Percentiles rank a stretch among this genome's conserved stretches.
phyloP scores from a whole-genome alignment of 129 eudicot species.

The Rutidosis leptorrhynchoides region DNA sequence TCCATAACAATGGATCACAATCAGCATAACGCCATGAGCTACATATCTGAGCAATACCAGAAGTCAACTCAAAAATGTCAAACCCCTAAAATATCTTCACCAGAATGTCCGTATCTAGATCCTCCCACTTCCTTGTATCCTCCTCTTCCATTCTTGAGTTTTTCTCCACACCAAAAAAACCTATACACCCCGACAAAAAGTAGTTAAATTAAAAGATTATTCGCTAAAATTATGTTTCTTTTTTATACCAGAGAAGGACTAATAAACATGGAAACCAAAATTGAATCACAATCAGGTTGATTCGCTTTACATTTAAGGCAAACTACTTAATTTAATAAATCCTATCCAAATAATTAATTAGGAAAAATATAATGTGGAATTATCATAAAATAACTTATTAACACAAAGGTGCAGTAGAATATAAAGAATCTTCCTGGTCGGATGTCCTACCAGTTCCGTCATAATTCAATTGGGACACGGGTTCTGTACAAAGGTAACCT shows the following conservation, averaged over 20 bases:
- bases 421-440: not conserved
- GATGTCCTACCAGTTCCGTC: not conserved
- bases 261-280: not conserved
- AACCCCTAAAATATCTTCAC: conserved; percentile 43
- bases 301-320: too few relatives aligned
- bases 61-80: conserved; percentile 44
- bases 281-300: too few relatives aligned
- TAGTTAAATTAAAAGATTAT: not conserved
- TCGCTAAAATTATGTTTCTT: not conserved
- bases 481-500: not conserved
- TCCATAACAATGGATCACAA: conserved; percentile 68
- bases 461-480: not conserved
- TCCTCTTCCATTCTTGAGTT: conserved; percentile 42
- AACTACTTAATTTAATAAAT: too few relatives aligned
- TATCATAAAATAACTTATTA: not conserved
- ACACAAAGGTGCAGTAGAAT: not conserved
- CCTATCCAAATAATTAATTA: not conserved
- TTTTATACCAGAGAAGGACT: not conserved
- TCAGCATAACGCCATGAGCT: conserved; percentile 61
- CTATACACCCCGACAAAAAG: conserved; percentile 10
- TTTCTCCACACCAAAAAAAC: conserved; percentile 10
- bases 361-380: not conserved
- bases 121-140: conserved; percentile 50
- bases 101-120: conserved; percentile 48
- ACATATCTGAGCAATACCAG: conserved; percentile 50